phyloP scores from a whole-genome alignment of 345 rosid genomes.

The Barbarea vulgaris region DNA sequence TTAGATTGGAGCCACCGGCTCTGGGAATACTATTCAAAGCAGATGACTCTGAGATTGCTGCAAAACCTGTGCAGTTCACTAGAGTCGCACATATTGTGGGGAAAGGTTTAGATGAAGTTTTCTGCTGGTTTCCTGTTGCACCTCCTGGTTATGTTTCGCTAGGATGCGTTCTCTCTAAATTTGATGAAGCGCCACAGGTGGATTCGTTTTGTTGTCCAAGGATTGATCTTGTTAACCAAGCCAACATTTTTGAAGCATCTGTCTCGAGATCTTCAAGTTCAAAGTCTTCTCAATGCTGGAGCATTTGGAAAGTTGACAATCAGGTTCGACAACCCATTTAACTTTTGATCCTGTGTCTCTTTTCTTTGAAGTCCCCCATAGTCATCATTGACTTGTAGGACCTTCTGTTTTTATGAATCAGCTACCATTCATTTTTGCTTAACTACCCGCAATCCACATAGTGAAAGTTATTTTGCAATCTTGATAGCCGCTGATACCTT shows the following conservation, averaged over 20 bases:
- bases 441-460: constrained; percentile 3
- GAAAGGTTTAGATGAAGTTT: constrained; percentile 87
- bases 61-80: constrained; percentile 86
- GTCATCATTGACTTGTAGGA: constrained; percentile 18
- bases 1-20: constrained; percentile 91
- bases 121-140: constrained; percentile 96
- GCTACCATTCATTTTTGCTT: constrained; percentile 13
- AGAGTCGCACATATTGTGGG: constrained; percentile 84
- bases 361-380: constrained; percentile 7
- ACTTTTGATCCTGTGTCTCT: constrained; percentile 17
- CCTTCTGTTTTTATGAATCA: not conserved
- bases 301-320: constrained; percentile 97
- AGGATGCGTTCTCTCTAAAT: constrained; percentile 84
- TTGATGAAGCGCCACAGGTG: constrained; percentile 65
- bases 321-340: constrained; percentile 61
- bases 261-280: constrained; percentile 78
- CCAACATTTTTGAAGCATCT: constrained; percentile 75
- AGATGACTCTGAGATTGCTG: constrained; percentile 75
- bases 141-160: constrained; percentile 94
- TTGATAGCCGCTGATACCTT: constrained; percentile 32
- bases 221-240: constrained; percentile 88
- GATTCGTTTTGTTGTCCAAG: constrained; percentile 89
- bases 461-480: constrained; percentile 27
- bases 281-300: constrained; percentile 85
- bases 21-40: constrained; percentile 79